Conservation (phyloP, 2,329 filamentous ascomycete species). For the Trichoderma lentiforme region DNA sequence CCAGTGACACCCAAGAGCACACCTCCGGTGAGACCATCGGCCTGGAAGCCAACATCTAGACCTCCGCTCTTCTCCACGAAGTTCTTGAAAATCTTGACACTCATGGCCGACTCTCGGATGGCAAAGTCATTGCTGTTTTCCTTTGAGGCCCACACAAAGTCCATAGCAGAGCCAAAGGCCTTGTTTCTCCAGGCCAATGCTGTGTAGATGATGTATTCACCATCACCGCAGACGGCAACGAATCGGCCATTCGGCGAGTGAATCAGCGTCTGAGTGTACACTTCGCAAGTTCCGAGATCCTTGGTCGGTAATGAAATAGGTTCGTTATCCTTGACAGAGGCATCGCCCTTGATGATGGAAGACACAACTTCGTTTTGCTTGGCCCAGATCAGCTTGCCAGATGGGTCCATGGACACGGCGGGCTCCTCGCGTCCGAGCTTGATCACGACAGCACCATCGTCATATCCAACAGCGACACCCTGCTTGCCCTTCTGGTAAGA, state of each 20-base stretch:
- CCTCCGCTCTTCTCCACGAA: constrained; percentile 89
- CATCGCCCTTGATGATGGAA: constrained; percentile 87
- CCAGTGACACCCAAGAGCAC: constrained; percentile 91
- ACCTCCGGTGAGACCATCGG: constrained; percentile 85
- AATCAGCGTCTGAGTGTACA: constrained; percentile 90
- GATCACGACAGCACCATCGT: constrained; percentile 95
- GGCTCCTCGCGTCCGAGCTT: constrained; percentile 98
- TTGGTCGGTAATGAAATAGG: constrained; percentile 85
- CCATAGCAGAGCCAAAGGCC: constrained; percentile 89
- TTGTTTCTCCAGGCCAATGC: constrained; percentile 96
- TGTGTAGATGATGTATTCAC: constrained; percentile 98
- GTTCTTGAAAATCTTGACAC: constrained; percentile 96
- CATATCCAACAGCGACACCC: constrained; percentile 91
- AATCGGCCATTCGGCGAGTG: constrained; percentile 96
- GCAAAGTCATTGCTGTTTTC: constrained; percentile 98
- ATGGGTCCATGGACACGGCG: constrained; percentile 93
- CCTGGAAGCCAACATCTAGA: constrained; percentile 91
- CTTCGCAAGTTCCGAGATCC: constrained; percentile 91
- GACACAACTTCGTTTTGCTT: constrained; percentile 93
- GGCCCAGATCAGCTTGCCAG: constrained; percentile 95
- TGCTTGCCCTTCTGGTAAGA: constrained; percentile 93
- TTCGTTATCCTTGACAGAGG: constrained; percentile 80
- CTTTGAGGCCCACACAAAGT: constrained; percentile 96
- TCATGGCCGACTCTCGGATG: constrained; percentile 89
- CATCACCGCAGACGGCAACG: constrained; percentile 79